Conservation (phyloP, 495 filamentous ascomycete genomes). For the Aspergillus indologenus region DNA sequence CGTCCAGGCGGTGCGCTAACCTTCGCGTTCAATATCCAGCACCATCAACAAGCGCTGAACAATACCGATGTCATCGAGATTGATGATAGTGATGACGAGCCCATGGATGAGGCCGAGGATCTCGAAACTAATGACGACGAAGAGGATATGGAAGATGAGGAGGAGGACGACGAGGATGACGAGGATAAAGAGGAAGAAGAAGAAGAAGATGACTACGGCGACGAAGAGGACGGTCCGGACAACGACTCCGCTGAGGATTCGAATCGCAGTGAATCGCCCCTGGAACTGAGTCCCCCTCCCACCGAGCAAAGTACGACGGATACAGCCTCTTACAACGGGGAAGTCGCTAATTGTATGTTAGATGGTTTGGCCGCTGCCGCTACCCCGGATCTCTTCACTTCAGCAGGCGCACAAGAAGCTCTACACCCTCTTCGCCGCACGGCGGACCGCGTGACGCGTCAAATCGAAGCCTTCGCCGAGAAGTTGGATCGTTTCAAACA, state of each 20-base stretch:
- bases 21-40: constrained; percentile 16
- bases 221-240: constrained; percentile 19
- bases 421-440: constrained; percentile 56
- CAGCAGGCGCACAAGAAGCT: constrained; percentile 47
- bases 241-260: constrained; percentile 17
- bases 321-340: background rate
- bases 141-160: constrained; percentile 28
- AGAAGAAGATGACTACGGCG: constrained; percentile 21
- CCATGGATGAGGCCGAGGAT: constrained; percentile 25
- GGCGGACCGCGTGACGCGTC: constrained; percentile 58
- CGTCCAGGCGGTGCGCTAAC: constrained; percentile 10
- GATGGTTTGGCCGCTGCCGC: constrained; percentile 18
- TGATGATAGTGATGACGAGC: constrained; percentile 37
- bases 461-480: constrained; percentile 65
- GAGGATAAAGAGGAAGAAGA: constrained; percentile 31
- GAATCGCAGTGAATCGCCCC: constrained; percentile 24
- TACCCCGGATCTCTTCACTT: constrained; percentile 45
- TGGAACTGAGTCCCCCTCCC: constrained; percentile 13
- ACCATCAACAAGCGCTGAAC: constrained; percentile 20
- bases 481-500: constrained; percentile 58
- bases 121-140: constrained; percentile 15
- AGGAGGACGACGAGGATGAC: constrained; percentile 27
- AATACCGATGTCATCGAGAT: constrained; percentile 42
- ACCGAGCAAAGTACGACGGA: constrained; percentile 22
- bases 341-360: constrained; percentile 20